These are phyloP conservation scores for Dissoconium aciculare DNA, from an alignment of 2,329 filamentous ascomycete species.

Conservation along the genomic window DNA sequence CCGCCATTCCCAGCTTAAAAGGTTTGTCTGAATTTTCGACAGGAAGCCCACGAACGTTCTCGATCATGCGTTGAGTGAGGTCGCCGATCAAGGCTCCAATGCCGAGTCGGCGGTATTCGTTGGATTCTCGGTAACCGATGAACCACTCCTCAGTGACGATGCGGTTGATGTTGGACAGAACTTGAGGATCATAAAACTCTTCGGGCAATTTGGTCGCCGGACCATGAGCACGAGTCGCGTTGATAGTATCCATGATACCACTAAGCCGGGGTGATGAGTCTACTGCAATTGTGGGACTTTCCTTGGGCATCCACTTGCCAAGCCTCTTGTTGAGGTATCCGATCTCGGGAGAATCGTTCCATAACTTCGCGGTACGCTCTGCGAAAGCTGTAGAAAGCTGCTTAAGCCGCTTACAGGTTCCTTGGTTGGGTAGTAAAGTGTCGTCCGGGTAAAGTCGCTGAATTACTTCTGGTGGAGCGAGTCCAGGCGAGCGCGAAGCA, in stretches of 20 bases:
- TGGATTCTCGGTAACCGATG: conserved; percentile 65
- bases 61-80: conserved; percentile 43
- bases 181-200: conserved; percentile 73
- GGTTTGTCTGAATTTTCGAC: conserved; percentile 30
- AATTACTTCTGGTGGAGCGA: conserved; percentile 31
- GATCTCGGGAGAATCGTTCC: conserved; percentile 58
- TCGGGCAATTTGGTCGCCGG: conserved; percentile 61
- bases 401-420: conserved; percentile 33
- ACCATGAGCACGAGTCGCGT: conserved; percentile 74
- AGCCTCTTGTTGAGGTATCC: conserved; percentile 62
- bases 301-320: conserved; percentile 72
- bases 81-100: conserved; percentile 79
- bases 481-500: conserved; percentile 27
- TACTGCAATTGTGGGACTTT: conserved; percentile 53
- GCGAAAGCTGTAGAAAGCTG: conserved; percentile 35
- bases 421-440: conserved; percentile 37
- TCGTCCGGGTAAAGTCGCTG: conserved; percentile 33
- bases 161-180: conserved; percentile 51
- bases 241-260: conserved; percentile 89
- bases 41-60: conserved; percentile 25
- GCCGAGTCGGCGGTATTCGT: conserved; percentile 76
- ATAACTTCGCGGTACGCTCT: conserved; percentile 31
- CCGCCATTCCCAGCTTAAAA: conserved; percentile 63
- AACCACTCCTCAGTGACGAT: conserved; percentile 90
- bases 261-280: conserved; percentile 71